These are phyloP conservation scores for Grifola frondosa DNA, from an alignment of 1,284 basidiomycete species.

Conservation along the genomic window DNA sequence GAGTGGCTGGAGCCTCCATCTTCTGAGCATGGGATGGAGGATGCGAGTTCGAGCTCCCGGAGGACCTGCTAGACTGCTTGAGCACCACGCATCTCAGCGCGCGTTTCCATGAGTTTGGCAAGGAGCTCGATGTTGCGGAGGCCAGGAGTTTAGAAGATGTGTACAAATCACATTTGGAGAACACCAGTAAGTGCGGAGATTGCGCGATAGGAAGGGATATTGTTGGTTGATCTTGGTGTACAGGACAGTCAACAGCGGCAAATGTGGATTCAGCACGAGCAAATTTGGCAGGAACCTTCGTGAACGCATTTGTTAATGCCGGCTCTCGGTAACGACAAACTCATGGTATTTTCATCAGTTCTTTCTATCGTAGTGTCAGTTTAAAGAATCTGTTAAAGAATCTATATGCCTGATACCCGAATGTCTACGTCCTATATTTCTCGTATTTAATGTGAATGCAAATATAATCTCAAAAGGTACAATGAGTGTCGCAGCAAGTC, in stretches of 20 bases:
- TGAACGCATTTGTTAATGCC: slow-evolving; percentile 98
- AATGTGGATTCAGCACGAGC: slow-evolving; percentile 91
- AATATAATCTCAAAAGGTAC: slow-evolving; percentile 59
- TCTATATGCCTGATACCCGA: no score
- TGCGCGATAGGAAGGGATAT: no score
- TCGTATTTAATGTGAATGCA: neutral
- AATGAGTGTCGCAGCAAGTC: slow-evolving; percentile 92
- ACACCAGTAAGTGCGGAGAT: slow-evolving; percentile 61
- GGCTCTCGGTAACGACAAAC: slow-evolving; percentile 98
- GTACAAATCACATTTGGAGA: slow-evolving; percentile 95
- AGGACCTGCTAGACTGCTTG: slow-evolving; percentile 82
- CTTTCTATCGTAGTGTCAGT: no score
- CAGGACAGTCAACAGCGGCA: slow-evolving; percentile 59
- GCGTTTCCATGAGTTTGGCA: slow-evolving; percentile 89
- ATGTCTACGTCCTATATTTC: no score
- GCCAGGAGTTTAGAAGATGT: slow-evolving; percentile 93
- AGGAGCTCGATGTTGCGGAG: slow-evolving; percentile 89
- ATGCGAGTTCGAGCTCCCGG: slow-evolving; percentile 66
- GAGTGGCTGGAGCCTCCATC: slow-evolving; percentile 75
- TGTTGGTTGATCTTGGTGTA: neutral
- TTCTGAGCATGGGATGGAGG: slow-evolving; percentile 53
- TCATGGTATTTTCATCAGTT: no score
- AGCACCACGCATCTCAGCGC: slow-evolving; percentile 79
- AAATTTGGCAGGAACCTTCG: slow-evolving; percentile 94
- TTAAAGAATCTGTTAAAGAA: no score